Evolutionary conservation across 2,329 filamentous ascomycete species (phyloP).

Genomic region (Pseudogymnoascus sp.): DNA sequence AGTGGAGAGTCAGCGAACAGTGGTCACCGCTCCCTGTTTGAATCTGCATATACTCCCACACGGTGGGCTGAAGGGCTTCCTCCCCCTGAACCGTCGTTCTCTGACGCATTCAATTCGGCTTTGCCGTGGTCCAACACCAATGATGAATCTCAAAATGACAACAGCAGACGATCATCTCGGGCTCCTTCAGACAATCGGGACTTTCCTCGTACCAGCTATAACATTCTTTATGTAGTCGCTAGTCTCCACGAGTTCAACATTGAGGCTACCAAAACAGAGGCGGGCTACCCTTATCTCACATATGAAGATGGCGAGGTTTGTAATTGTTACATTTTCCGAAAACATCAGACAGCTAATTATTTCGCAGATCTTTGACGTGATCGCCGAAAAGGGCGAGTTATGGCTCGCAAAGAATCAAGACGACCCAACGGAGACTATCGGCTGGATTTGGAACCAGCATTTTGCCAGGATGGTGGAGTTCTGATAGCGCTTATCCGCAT

Average conservation of each 20-base stretch:
- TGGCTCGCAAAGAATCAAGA: slow-evolving; percentile 98
- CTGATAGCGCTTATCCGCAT: background rate
- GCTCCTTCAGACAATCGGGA: slow-evolving; percentile 52
- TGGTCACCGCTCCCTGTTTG: background rate
- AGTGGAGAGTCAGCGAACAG: slow-evolving; percentile 3
- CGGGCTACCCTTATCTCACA: slow-evolving; percentile 89
- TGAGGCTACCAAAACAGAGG: slow-evolving; percentile 81
- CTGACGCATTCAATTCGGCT: slow-evolving; percentile 78
- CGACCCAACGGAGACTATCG: slow-evolving; percentile 67
- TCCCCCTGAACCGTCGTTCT: slow-evolving; percentile 47
- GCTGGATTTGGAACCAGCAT: slow-evolving; percentile 99
- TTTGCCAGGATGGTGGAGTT: slow-evolving; percentile 48
- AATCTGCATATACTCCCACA: background rate
- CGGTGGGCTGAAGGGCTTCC: slow-evolving; percentile 13
- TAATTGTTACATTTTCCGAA: slow-evolving; percentile 15
- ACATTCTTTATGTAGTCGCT: slow-evolving; percentile 81
- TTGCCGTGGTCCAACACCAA: slow-evolving; percentile 68
- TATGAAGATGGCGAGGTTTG: slow-evolving; percentile 86
- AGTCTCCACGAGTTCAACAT: slow-evolving; percentile 98
- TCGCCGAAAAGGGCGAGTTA: slow-evolving; percentile 92
- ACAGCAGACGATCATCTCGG: slow-evolving; percentile 40
- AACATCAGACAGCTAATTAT: slow-evolving; percentile 4
- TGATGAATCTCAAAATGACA: slow-evolving; percentile 36
- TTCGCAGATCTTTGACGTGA: slow-evolving; percentile 71
- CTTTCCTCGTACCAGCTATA: slow-evolving; percentile 45